Base-by-base conservation (phyloP, 306 rosid genomes). In the Heteromeles arbutifolia region DNA sequence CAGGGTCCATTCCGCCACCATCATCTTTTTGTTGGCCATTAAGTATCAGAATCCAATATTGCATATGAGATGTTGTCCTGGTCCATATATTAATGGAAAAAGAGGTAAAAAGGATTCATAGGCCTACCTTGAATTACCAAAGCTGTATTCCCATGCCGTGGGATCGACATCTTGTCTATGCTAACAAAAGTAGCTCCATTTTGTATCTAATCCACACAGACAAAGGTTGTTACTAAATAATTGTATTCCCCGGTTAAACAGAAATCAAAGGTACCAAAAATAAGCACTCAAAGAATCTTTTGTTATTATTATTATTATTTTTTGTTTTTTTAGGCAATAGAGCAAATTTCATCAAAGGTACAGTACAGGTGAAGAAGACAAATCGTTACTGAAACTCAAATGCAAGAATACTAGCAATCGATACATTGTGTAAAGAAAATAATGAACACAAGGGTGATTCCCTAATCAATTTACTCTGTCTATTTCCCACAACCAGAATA, bases 1-100 rank as follows among this genome's bases (percentile, higher is more conserved):
- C 93, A 4, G 97, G 97, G 83, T 84, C 87, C 98, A 95, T 95
- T 80, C 98, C 98, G 31, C 93, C 91, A 50, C 98, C 98, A 75
- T 95, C 93, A 79, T 95, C 98, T 92, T 85, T 73, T 77, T 68
- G 62, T 25, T 74, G 32, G 25, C 31, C 65, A 44, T 74, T 78
- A 81, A 24, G 74, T 39, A 78, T 73, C 56, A 65, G 65, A 78
- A 78, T 79, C 63, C 75, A 48, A 25, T 64, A 57, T 67, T 74
- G 45, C 29, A 72, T 56, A 34, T 53, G 43, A 72, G 75, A 34
- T 54, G 39, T 12, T 32, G 32, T 71, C 52, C 63, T n/a, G 12
- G 52, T 52, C 65, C 74, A 70, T 29, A 50, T 32, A 56, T 8
- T 11, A 54, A 4, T 12, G n/a, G 50, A 4, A 72, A 53, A 54